Percentiles rank a stretch among this genome's conserved stretches.
Evolutionary conservation across 164 flowering plant species (phyloP).

Genomic region (Chimonanthus salicifolius): DNA sequence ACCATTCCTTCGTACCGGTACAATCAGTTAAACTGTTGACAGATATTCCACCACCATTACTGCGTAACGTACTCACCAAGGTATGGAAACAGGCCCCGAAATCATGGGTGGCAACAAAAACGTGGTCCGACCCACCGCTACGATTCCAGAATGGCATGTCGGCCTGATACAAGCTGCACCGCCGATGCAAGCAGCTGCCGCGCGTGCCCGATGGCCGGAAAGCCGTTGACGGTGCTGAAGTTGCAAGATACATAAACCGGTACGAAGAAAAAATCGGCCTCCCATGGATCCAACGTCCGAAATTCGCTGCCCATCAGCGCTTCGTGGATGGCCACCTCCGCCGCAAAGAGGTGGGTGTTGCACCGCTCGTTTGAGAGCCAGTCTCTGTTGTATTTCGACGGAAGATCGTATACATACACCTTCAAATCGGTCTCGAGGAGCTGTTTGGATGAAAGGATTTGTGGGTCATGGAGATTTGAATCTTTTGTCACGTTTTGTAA

Average conservation of each 20-base stretch:
- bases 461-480: background rate
- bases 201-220: conserved; percentile 89
- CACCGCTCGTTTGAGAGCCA: conserved; percentile 76
- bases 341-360: conserved; percentile 69
- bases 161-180: conserved; percentile 39
- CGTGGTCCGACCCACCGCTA: conserved; percentile 68
- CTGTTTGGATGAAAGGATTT: background rate
- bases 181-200: conserved; percentile 58
- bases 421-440: conserved; percentile 37
- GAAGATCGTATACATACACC: conserved; percentile 73
- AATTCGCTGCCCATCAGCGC: conserved; percentile 47
- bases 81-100: conserved; percentile 90
- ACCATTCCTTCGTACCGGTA: background rate
- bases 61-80: conserved; percentile 40
- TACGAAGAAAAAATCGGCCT: conserved; percentile 94
- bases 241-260: conserved; percentile 96
- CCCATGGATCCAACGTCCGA: conserved; percentile 60
- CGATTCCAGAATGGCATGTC: conserved; percentile 78
- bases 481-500: conserved; percentile 14
- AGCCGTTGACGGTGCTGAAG: conserved; percentile 82
- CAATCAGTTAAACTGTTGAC: background rate
- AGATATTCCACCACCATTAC: background rate
- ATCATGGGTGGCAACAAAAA: conserved; percentile 91
- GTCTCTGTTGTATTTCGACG: conserved; percentile 56
- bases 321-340: conserved; percentile 85